Conservation (phyloP, 306 rosid species). For the Erythrophleum fordii region DNA sequence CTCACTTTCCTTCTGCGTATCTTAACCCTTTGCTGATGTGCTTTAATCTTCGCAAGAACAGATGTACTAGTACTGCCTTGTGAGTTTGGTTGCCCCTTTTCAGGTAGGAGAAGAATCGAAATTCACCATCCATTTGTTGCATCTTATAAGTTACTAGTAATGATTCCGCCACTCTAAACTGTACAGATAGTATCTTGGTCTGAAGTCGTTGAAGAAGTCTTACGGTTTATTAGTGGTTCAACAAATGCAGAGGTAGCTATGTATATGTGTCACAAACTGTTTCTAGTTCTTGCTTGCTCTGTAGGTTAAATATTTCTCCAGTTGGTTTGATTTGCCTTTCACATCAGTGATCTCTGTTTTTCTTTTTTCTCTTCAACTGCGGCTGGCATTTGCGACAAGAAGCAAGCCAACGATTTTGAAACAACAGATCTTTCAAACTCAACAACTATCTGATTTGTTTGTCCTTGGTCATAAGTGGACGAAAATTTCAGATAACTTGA, state of each 20-base stretch:
- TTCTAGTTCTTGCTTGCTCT: too few relatives aligned
- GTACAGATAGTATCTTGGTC: slow-evolving; percentile 65
- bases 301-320: too few relatives aligned
- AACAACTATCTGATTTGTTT: not conserved
- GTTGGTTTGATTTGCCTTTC: not conserved
- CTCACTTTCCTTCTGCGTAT: not conserved
- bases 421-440: not conserved
- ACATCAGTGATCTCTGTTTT: not conserved
- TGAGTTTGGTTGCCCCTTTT: slow-evolving; percentile 1
- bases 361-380: not conserved
- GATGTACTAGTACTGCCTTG: slow-evolving; percentile 49
- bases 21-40: slow-evolving; percentile 48
- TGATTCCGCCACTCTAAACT: slow-evolving; percentile 4
- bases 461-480: not conserved
- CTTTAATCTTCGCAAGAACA: slow-evolving; percentile 61
- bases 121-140: not conserved
- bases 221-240: slow-evolving; percentile 53
- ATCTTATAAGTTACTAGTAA: not conserved
- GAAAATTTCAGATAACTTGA: not conserved
- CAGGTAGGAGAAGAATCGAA: not conserved
- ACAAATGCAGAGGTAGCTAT: slow-evolving; percentile 24
- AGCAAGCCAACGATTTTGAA: not conserved
- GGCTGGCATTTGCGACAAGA: not conserved
- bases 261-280: not conserved
- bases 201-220: slow-evolving; percentile 68